Evolutionary conservation across 805 yeast species (phyloP).

Genomic region (Pichia thaimueangensis): DNA sequence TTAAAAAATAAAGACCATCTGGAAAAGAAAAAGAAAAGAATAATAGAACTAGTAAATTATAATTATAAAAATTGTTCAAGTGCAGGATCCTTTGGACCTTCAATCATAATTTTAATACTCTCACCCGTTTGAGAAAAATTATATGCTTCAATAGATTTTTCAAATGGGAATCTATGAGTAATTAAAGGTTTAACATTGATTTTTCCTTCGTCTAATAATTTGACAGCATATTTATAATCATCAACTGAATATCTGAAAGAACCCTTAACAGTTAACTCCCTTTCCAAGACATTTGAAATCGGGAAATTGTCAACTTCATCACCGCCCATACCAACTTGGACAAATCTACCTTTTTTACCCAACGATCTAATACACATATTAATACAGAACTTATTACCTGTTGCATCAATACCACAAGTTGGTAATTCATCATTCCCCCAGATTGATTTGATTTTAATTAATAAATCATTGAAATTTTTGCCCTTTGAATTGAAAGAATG

Average conservation of each 20-base stretch:
- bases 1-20: no score
- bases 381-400: constrained; percentile 78
- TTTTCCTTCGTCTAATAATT: constrained; percentile 35
- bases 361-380: constrained; percentile 58
- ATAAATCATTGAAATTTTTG: constrained; percentile 39
- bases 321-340: constrained; percentile 83
- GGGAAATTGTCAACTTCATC: constrained; percentile 64
- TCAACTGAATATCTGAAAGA: constrained; percentile 75
- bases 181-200: constrained; percentile 63
- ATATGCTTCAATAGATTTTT: constrained; percentile 68
- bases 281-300: constrained; percentile 58
- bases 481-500: constrained; percentile 49
- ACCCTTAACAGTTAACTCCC: constrained; percentile 66
- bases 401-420: constrained; percentile 68
- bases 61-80: no score
- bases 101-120: constrained; percentile 74
- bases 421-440: constrained; percentile 40
- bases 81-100: constrained; percentile 70
- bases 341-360: constrained; percentile 63
- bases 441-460: constrained; percentile 28
- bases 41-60: no score
- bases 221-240: constrained; percentile 70
- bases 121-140: constrained; percentile 60
- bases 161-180: constrained; percentile 67
- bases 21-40: no score